Percentiles rank a stretch among this genome's conserved stretches.
These are phyloP conservation scores for Boletus calvinii DNA, from an alignment of 1,284 basidiomycete genomes.

Conservation along the genomic window DNA sequence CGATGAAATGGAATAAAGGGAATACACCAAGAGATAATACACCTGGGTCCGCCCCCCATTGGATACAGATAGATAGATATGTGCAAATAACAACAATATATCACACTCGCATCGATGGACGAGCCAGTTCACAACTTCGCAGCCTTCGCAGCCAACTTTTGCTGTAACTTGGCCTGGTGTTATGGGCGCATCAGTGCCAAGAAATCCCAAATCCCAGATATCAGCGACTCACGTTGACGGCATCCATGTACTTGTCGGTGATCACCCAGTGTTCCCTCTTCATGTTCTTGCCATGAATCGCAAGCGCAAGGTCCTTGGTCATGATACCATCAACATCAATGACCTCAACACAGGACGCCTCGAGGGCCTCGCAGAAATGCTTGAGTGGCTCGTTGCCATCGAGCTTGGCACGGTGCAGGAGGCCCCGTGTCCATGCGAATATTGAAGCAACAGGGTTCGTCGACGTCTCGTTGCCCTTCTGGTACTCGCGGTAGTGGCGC, in stretches of 20 bases:
- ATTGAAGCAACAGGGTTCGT: conserved; percentile 99
- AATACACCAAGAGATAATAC: conserved; percentile 23
- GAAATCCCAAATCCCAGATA: background rate
- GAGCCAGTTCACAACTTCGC: conserved; percentile 20
- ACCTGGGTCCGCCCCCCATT: conserved; percentile 21
- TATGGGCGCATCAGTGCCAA: conserved; percentile 17
- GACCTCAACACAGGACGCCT: conserved; percentile 86
- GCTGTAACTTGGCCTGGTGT: conserved; percentile 53
- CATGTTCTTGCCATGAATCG: conserved; percentile 92
- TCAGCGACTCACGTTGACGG: conserved; percentile 64
- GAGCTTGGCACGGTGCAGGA: conserved; percentile 91
- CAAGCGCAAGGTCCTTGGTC: conserved; percentile 96
- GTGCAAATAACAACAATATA: conserved; percentile 13
- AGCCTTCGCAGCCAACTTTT: conserved; percentile 43
- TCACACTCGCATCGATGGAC: conserved; percentile 4
- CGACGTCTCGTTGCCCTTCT: conserved; percentile 94
- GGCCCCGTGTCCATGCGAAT: conserved; percentile 97
- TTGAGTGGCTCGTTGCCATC: conserved; percentile 80
- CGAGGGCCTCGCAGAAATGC: conserved; percentile 80
- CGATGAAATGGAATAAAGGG: conserved; percentile 1
- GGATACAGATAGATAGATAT: conserved; percentile 16
- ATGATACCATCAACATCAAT: conserved; percentile 90
- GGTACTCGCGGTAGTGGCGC: conserved; percentile 95
- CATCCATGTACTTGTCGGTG: conserved; percentile 89
- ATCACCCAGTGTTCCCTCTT: conserved; percentile 92